Base-by-base conservation (phyloP, 164 flowering plant species). In the Sedum album region DNA sequence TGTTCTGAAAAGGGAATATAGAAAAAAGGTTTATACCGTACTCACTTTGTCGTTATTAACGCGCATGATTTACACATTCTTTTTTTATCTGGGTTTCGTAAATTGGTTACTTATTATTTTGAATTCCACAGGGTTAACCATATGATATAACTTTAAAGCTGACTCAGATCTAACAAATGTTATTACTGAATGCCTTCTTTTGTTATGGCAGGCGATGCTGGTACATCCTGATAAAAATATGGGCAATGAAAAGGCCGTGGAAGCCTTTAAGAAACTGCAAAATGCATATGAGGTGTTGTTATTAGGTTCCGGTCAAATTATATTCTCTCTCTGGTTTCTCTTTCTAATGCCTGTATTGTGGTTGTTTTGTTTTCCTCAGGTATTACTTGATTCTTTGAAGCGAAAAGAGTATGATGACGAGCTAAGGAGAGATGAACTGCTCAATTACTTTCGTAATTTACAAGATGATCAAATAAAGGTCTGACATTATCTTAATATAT, bases 401-500 rank as follows among this genome's bases (percentile, higher is more conserved):
- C 84, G 87, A 65, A 88, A 90, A 81, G 81, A 88, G 60, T 92
- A 94, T 81, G 93, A 94, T 81, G 97, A 88, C 73, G 97, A 92
- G 69, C 75, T 94, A 72, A 87, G 86, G 75, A 87, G 88, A 76
- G 97, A 92, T 68, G 97, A 94, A 73, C 82, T 94, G 72, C 71
- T 94, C 60, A 86, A 84, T 75, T 88, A 74, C 75, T 83, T 94
- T 70, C 86, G 85, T 31, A 76, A 85, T 62, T 85, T 85, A 71
- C 96, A 94, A 72, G 82, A 66, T 73, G 60, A 81, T 68, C 79
- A 87, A 66, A 86, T 76, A 38, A 82, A 82, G 96, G 99, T 92
- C 68, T 57, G 77, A 57, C 2, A 18, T 42, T 23, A 20, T 35
- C 2, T 23, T 66, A 28, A 30, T 36, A 51, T 64, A 1, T 44